Percentiles rank a stretch among this genome's conserved stretches.
Evolutionary conservation across 1,284 basidiomycete species (phyloP).

Genomic region (Apiotrichum mycotoxinovorans): DNA sequence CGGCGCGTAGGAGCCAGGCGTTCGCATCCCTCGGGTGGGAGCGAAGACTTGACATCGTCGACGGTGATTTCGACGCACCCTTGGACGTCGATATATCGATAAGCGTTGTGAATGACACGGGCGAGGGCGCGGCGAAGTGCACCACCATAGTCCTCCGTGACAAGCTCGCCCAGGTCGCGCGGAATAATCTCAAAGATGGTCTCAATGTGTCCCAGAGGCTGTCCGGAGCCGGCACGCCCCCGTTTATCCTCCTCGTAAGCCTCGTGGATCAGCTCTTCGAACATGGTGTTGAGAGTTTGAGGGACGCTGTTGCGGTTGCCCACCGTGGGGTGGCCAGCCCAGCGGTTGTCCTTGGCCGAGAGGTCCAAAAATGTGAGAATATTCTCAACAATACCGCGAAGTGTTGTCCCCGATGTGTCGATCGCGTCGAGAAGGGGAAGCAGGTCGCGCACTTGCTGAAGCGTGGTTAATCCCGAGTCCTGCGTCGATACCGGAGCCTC

Average conservation of each 20-base stretch:
- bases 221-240: constrained; percentile 29
- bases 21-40: constrained; percentile 41
- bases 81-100: constrained; percentile 42
- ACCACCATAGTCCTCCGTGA: constrained; percentile 40
- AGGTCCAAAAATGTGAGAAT: constrained; percentile 46
- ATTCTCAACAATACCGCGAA: constrained; percentile 48
- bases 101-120: constrained; percentile 44
- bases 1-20: constrained; percentile 29
- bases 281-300: constrained; percentile 33
- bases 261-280: constrained; percentile 42
- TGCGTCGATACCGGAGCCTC: constrained; percentile 13
- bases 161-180: constrained; percentile 34
- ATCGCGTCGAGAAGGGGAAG: constrained; percentile 44
- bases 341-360: constrained; percentile 31
- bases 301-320: constrained; percentile 20
- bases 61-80: constrained; percentile 45
- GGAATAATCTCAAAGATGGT: constrained; percentile 46
- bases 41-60: constrained; percentile 33
- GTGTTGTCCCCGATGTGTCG: constrained; percentile 43
- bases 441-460: constrained; percentile 40
- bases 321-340: constrained; percentile 7
- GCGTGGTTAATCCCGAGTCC: constrained; percentile 15
- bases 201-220: constrained; percentile 30
- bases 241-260: constrained; percentile 35
- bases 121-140: constrained; percentile 37